Evolutionary conservation across 2,329 filamentous ascomycete species (phyloP).

Genomic region (Fusarium staphyleae): DNA sequence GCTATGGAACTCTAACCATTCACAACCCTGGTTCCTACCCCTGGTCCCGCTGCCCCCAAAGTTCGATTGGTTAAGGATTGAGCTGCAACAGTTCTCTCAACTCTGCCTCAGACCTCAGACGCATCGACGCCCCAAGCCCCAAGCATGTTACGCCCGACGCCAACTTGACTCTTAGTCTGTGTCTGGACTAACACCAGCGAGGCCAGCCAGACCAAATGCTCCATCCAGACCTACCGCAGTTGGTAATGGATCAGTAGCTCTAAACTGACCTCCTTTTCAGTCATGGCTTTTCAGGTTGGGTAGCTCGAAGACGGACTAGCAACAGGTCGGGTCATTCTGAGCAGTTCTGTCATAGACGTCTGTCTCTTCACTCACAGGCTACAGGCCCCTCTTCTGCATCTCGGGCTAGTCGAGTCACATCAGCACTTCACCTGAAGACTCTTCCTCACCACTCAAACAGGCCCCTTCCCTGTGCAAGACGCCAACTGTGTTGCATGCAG

Average conservation of each 20-base stretch:
- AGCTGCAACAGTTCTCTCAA: constrained; percentile 12
- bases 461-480: constrained; percentile 30
- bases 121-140: constrained; percentile 32
- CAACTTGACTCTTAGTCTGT: constrained; percentile 18
- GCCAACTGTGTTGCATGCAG: constrained; percentile 32
- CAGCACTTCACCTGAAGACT: constrained; percentile 12
- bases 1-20: constrained; percentile 22
- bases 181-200: constrained; percentile 19
- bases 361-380: constrained; percentile 5
- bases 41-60: constrained; percentile 31
- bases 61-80: constrained; percentile 8
- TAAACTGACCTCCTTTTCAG: constrained; percentile 29
- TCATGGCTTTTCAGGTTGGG: constrained; percentile 22
- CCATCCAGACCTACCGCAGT: constrained; percentile 4
- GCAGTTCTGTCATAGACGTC: constrained; percentile 14
- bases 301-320: constrained; percentile 13
- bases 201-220: constrained; percentile 13
- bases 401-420: constrained; percentile 11
- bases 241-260: constrained; percentile 14
- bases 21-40: constrained; percentile 14
- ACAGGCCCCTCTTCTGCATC: constrained; percentile 4
- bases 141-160: constrained; percentile 27
- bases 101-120: constrained; percentile 16
- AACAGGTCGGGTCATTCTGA: constrained; percentile 15
- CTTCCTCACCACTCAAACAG: constrained; percentile 15